A percentile compares a stretch with the other conserved stretches of the same genome.
phyloP scores from a whole-genome alignment of 176 grass and related monocot species.

The Pharus latifolius region DNA sequence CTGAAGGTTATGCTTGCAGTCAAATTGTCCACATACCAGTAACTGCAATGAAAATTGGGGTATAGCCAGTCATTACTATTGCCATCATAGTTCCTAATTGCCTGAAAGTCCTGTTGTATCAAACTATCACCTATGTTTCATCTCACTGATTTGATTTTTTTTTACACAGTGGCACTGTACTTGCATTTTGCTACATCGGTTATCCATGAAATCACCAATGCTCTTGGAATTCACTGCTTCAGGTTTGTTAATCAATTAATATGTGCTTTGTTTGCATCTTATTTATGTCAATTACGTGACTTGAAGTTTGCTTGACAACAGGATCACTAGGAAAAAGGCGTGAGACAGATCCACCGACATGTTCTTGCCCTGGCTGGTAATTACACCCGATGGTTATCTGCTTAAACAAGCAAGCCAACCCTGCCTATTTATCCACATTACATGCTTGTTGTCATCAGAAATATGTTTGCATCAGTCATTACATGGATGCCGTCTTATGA shows the following conservation, averaged over 20 bases:
- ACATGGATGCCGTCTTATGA: neutral
- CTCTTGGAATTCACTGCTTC: slow-evolving; percentile 93
- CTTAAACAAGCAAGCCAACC: neutral
- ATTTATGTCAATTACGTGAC: slow-evolving; percentile 2
- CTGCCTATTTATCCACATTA: neutral
- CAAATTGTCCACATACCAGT: neutral
- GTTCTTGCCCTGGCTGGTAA: neutral
- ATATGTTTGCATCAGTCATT: neutral
- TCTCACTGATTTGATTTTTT: slow-evolving; percentile 4
- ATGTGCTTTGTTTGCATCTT: neutral
- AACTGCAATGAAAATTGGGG: neutral
- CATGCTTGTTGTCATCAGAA: neutral
- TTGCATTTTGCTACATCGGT: slow-evolving; percentile 98
- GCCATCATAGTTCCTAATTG: neutral
- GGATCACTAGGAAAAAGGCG: slow-evolving; percentile 93
- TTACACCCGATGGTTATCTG: neutral
- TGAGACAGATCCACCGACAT: slow-evolving; percentile 12
- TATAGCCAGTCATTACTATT: neutral
- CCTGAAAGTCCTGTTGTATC: neutral
- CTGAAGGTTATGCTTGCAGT: neutral
- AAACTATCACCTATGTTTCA: neutral
- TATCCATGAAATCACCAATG: slow-evolving; percentile 92
- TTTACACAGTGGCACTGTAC: slow-evolving; percentile 76
- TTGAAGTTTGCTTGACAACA: slow-evolving; percentile 23
- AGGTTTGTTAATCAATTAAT: slow-evolving; percentile 31